These are phyloP conservation scores for Leccinum subfulvum DNA, from an alignment of 1,284 basidiomycete genomes.

Conservation along the genomic window DNA sequence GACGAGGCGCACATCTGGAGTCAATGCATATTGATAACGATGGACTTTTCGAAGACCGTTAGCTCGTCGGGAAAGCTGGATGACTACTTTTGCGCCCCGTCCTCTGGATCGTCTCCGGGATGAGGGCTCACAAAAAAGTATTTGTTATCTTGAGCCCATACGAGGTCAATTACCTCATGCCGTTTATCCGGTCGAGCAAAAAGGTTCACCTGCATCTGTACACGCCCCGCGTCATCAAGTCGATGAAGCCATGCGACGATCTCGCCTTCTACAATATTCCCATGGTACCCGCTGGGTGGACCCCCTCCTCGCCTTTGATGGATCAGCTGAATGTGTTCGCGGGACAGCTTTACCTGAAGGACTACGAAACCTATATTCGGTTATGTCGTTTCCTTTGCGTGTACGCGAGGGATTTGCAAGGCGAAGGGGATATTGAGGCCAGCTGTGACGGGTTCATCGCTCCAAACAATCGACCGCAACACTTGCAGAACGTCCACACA, in stretches of 20 bases:
- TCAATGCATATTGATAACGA: constrained; percentile 25
- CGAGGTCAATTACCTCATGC: constrained; percentile 44
- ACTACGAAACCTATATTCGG: too few species aligned
- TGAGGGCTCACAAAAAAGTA: background rate
- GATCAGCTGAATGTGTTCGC: too few species aligned
- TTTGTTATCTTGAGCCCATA: constrained; percentile 46
- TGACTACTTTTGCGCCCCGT: constrained; percentile 43
- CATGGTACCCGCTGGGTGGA: constrained; percentile 20
- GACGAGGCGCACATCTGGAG: constrained; percentile 23
- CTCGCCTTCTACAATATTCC: constrained; percentile 38
- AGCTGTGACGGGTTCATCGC: too few species aligned
- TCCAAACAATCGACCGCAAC: too few species aligned
- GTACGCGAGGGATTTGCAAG: too few species aligned
- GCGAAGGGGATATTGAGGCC: too few species aligned
- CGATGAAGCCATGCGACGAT: constrained; percentile 41
- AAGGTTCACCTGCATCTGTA: constrained; percentile 44
- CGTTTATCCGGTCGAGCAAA: constrained; percentile 34
- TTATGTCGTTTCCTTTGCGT: too few species aligned
- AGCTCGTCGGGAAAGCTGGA: constrained; percentile 1
- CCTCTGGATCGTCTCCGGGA: constrained; percentile 42
- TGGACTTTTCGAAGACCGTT: constrained; percentile 29
- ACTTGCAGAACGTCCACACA: too few species aligned
- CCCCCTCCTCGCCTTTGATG: background rate
- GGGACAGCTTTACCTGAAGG: too few species aligned
- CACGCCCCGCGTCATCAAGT: constrained; percentile 36